A percentile compares a stretch with the other conserved stretches of the same genome.
These are phyloP conservation scores for Vitis rotundifolia DNA, from an alignment of 164 flowering plant genomes.

Conservation along the genomic window DNA sequence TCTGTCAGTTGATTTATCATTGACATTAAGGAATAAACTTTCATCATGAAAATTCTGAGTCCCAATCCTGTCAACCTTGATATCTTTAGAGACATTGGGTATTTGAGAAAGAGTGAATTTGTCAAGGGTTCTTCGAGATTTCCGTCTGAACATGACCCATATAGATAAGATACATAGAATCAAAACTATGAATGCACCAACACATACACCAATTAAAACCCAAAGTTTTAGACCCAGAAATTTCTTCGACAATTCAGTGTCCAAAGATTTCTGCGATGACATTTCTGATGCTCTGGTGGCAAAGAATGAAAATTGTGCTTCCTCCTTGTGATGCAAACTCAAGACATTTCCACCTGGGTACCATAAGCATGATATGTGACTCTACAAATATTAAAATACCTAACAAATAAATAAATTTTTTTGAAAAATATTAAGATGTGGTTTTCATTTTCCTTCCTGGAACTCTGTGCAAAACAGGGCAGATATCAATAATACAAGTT, in stretches of 20 bases:
- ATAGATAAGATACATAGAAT: constrained; percentile 62
- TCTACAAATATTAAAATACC: not conserved
- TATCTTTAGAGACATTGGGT: constrained; percentile 76
- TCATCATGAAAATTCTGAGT: constrained; percentile 48
- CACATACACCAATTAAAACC: constrained; percentile 69
- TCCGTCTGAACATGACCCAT: constrained; percentile 60
- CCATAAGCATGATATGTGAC: constrained; percentile 8
- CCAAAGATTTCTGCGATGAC: constrained; percentile 53
- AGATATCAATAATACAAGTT: not conserved
- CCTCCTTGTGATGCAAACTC: not conserved
- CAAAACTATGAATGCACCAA: constrained; percentile 64
- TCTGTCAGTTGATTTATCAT: constrained; percentile 50
- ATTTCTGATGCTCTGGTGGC: constrained; percentile 23
- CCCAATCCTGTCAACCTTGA: constrained; percentile 68
- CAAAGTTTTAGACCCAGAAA: constrained; percentile 64
- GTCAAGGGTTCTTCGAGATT: constrained; percentile 47
- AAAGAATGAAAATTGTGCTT: not conserved
- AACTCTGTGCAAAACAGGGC: constrained; percentile 1
- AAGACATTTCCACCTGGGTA: constrained; percentile 32
- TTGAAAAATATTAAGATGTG: not conserved
- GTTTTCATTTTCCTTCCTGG: not conserved
- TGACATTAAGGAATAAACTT: constrained; percentile 28
- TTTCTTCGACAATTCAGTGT: constrained; percentile 47
- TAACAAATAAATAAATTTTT: constrained; percentile 12
- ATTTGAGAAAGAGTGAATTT: constrained; percentile 56